A percentile compares a stretch with the other conserved stretches of the same genome.
phyloP scores from a whole-genome alignment of 2,329 filamentous ascomycete species.

The Botryosphaeria agaves region DNA sequence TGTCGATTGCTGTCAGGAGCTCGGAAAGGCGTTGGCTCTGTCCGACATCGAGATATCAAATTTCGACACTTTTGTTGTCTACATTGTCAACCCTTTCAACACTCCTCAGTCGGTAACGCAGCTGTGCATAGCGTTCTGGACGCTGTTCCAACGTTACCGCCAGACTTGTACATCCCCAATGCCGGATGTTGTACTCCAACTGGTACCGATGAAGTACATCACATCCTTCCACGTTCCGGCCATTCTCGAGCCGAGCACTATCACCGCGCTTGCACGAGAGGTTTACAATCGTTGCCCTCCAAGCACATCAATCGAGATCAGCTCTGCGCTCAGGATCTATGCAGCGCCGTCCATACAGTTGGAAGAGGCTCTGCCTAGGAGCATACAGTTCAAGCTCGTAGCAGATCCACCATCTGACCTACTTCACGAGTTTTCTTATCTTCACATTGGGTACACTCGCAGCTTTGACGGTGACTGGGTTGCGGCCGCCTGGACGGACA shows the following conservation, averaged over 20 bases:
- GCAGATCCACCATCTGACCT: constrained; percentile 53
- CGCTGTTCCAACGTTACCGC: constrained; percentile 49
- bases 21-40: constrained; percentile 8
- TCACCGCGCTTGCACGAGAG: constrained; percentile 50
- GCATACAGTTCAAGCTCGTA: constrained; percentile 58
- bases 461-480: constrained; percentile 66
- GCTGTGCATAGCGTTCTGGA: constrained; percentile 56
- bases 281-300: constrained; percentile 59
- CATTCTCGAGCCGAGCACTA: constrained; percentile 42
- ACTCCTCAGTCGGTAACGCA: constrained; percentile 43
- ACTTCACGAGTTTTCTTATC: constrained; percentile 59
- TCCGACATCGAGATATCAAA: constrained; percentile 21
- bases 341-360: constrained; percentile 56
- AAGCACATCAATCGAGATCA: constrained; percentile 15
- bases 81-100: constrained; percentile 54
- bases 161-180: constrained; percentile 12
- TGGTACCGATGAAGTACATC: constrained; percentile 52
- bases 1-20: constrained; percentile 7
- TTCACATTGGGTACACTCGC: constrained; percentile 64
- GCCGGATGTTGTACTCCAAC: constrained; percentile 56
- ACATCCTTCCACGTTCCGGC: constrained; percentile 45
- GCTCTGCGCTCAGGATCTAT: constrained; percentile 29
- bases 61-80: constrained; percentile 45
- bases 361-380: constrained; percentile 50
- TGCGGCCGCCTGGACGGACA: constrained; percentile 67